Evolutionary conservation across 176 grass and related monocot species (phyloP).

Genomic region (Triticum monococcum): DNA sequence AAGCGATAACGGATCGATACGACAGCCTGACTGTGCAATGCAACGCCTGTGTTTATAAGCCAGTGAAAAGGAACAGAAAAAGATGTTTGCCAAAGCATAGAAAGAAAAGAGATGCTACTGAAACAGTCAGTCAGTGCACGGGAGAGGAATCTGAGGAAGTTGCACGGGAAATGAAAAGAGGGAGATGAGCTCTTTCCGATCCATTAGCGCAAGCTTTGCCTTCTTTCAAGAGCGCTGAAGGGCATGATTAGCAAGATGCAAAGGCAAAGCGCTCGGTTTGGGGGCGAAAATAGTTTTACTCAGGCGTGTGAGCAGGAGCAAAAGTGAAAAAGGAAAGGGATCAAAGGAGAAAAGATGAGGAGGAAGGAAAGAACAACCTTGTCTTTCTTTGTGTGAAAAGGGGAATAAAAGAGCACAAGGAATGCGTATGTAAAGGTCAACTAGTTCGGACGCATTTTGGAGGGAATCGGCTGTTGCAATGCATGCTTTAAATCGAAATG

Average conservation of each 20-base stretch:
- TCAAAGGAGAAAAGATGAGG: constrained; percentile 33
- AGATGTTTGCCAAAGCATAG: not conserved
- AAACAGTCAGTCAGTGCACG: constrained; percentile 1
- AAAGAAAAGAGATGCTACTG: not conserved
- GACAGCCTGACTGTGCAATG: constrained; percentile 5
- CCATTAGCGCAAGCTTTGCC: not conserved
- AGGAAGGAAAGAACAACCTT: constrained; percentile 17
- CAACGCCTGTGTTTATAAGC: constrained; percentile 25
- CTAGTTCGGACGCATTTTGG: constrained; percentile 8
- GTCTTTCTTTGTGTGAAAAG: not conserved
- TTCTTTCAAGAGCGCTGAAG: constrained; percentile 25
- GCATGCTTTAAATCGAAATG: constrained; percentile 4
- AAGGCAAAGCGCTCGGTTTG: constrained; percentile 15
- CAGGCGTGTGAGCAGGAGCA: constrained; percentile 29
- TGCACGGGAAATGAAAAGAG: constrained; percentile 29
- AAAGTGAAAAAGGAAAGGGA: constrained; percentile 20
- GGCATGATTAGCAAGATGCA: constrained; percentile 7
- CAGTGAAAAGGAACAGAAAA: constrained; percentile 1
- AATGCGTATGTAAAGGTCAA: constrained; percentile 14
- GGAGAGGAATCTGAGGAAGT: constrained; percentile 32
- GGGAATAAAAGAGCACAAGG: not conserved
- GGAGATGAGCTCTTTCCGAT: not conserved
- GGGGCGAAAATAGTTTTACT: not conserved
- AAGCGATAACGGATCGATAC: not conserved
- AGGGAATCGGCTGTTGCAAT: not conserved